Evolutionary conservation across 75 land plant genomes (phyloP).

Genomic region (Selaginella moellendorffii): DNA sequence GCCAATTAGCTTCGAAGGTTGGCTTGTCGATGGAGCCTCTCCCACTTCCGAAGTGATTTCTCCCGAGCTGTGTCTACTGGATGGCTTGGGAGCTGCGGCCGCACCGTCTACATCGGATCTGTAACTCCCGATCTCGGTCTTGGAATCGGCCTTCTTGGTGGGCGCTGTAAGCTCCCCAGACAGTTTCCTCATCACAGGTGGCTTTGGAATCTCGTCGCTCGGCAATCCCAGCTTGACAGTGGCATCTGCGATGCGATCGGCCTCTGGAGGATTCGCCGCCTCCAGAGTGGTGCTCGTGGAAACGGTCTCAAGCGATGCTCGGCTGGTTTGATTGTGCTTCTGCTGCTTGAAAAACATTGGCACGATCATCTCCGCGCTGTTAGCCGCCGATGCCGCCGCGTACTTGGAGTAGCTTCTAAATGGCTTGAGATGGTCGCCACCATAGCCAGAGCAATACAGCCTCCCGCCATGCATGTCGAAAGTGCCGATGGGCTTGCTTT

Average conservation of each 20-base stretch:
- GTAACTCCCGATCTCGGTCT: no score
- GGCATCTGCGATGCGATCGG: no score
- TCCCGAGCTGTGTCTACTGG: no score
- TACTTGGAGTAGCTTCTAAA: background rate
- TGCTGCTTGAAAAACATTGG: background rate
- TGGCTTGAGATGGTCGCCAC: no score
- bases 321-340: background rate
- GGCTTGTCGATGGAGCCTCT: no score
- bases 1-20: no score
- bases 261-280: no score
- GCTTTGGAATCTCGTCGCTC: background rate
- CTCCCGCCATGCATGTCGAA: background rate
- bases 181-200: background rate
- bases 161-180: background rate
- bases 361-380: background rate
- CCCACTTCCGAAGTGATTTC: background rate
- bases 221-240: no score
- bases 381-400: background rate
- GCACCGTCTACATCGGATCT: no score
- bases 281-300: no score
- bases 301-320: background rate
- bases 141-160: background rate
- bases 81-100: no score
- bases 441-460: background rate
- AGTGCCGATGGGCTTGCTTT: background rate